Conservation (phyloP, 1,284 basidiomycete genomes). For the Melampsora americana region DNA sequence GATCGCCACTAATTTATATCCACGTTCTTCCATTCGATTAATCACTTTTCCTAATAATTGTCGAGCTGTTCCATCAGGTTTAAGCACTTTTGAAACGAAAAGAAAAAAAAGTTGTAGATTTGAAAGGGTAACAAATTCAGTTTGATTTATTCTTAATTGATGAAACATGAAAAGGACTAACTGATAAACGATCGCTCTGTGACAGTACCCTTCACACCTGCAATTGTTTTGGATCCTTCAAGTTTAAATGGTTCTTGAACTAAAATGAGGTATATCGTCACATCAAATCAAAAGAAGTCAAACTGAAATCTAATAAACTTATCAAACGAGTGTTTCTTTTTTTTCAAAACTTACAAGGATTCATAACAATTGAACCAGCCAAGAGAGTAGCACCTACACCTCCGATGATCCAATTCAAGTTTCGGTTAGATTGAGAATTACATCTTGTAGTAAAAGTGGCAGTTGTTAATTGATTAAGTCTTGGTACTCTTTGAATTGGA, state of each 20-base stretch:
- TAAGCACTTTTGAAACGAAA: slow-evolving; percentile 47
- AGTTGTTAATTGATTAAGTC: too few species aligned
- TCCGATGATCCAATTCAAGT: slow-evolving; percentile 2
- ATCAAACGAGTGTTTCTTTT: too few species aligned
- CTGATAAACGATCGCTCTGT: slow-evolving; percentile 49
- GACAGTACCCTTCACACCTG: slow-evolving; percentile 50
- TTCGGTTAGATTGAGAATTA: not conserved
- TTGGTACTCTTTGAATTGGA: too few species aligned
- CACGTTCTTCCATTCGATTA: slow-evolving; percentile 49
- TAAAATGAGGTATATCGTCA: not conserved
- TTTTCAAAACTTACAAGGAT: slow-evolving; percentile 1
- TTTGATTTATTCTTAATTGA: not conserved
- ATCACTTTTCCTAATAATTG: slow-evolving; percentile 53
- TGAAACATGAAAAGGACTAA: not conserved
- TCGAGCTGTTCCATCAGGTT: slow-evolving; percentile 51
- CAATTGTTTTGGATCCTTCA: slow-evolving; percentile 51
- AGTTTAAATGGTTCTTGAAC: slow-evolving; percentile 36
- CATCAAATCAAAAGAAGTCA: not conserved
- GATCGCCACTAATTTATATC: slow-evolving; percentile 47
- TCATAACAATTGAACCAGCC: slow-evolving; percentile 1
- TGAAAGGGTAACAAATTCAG: not conserved
- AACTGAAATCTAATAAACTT: too few species aligned
- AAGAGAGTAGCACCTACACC: slow-evolving; percentile 4
- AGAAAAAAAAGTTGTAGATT: not conserved
- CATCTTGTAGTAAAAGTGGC: too few species aligned